Conservation (phyloP, 176 grass and related monocot species). For the barley (Hordeum vulgare) region MorexV3_pseudomolecules_assembly NC_058520.1:488041546-488042045, state of each 20-base stretch:
- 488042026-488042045: background rate
- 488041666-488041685: background rate
- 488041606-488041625: background rate
- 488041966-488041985: background rate
- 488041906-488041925: background rate
- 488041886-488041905: background rate
- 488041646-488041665: background rate
- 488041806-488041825: background rate
- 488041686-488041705: background rate
- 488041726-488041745: background rate
- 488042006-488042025: background rate
- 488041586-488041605: background rate
- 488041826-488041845: background rate
- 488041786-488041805: background rate
- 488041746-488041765: background rate
- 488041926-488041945: background rate
- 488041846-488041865: background rate
- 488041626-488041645: background rate
- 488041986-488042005: background rate
- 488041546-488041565: background rate
- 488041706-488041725: background rate
- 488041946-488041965: background rate
- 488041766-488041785: background rate
- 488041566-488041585: conserved; percentile 1
- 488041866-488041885: background rate